Base-by-base conservation (phyloP, 768 basidiomycete species). In the Grammothele lineata region DNA sequence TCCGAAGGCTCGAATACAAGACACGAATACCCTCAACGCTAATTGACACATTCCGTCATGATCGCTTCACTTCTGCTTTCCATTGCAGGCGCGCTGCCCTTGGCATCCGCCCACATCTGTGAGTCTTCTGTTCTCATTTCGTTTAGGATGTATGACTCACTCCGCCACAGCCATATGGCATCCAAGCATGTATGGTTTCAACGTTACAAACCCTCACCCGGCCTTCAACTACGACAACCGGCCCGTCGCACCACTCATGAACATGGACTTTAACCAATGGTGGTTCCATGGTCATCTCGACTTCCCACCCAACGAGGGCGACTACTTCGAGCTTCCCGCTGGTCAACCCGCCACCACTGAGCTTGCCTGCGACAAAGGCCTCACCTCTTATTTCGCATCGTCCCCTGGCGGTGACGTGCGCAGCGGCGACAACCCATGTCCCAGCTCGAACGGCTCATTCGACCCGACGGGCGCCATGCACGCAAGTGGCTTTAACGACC, bases 161-260 rank as follows among this genome's bases (percentile, higher is more conserved):
- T 4, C 33, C 5, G 11, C 12, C 18, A 24, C 35, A 77, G 79
- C 75, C n/a, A 53, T 78, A 14, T 82, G 65, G 63, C 72, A 77
- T 47, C 72, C 78, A 3, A 72, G 75, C 60, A 83, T 85, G 79
- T 83, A 56, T 48, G 83, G 84, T 1, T 85, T 80, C 70, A 83
- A 85, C 45, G 81, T 82, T n/a, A 83, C 81, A 1, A 40, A 52
- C 41, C 23, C 9, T n/a, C n/a, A 23, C 14, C 38, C 71, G 30
- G 76, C 76, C 1, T 83, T 72, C 40, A 36, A 66, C 4, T 81
- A 82, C 61, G 83, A 85, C 57, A 85, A 85, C 60, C 76, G 83
- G 2, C 82, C 85, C 21, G 80, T 71, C 5, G 51, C 57, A 0
- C 73, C 75, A 2, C 66, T 74, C 22, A 34, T 47, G 40, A 58